Conservation (phyloP, 75 land plant genomes). For the Cunninghamia lanceolata region DNA sequence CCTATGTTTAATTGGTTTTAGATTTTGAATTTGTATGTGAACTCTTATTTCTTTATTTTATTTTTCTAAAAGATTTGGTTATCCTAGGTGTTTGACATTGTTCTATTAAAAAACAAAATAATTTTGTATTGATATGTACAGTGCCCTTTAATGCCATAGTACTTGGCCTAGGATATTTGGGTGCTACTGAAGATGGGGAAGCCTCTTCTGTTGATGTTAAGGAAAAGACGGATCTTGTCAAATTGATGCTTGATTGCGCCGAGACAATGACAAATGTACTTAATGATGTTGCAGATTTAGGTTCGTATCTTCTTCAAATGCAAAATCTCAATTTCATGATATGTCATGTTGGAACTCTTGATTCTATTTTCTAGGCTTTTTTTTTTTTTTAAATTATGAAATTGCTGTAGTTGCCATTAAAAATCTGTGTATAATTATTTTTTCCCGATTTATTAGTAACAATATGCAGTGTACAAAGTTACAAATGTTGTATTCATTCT, state of each 20-base stretch:
- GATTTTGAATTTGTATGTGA: background rate
- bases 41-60: background rate
- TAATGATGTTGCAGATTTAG: conserved; percentile 51
- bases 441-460: background rate
- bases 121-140: conserved; percentile 11
- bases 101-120: background rate
- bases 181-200: conserved; percentile 20
- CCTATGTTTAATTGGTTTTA: background rate
- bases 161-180: conserved; percentile 37
- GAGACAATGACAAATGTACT: conserved; percentile 56
- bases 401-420: background rate
- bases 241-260: conserved; percentile 51
- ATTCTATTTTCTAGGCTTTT: background rate
- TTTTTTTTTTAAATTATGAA: background rate
- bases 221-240: conserved; percentile 34
- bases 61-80: background rate
- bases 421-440: background rate
- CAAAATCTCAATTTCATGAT: background rate
- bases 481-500: background rate
- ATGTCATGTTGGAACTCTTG: background rate
- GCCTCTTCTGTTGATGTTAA: conserved; percentile 12
- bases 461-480: background rate
- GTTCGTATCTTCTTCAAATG: conserved; percentile 12
- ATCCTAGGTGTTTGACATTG: background rate
- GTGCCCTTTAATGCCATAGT: conserved; percentile 56